phyloP scores from a whole-genome alignment of 768 basidiomycete genomes.

The Pulveroboletus sp. region DNA sequence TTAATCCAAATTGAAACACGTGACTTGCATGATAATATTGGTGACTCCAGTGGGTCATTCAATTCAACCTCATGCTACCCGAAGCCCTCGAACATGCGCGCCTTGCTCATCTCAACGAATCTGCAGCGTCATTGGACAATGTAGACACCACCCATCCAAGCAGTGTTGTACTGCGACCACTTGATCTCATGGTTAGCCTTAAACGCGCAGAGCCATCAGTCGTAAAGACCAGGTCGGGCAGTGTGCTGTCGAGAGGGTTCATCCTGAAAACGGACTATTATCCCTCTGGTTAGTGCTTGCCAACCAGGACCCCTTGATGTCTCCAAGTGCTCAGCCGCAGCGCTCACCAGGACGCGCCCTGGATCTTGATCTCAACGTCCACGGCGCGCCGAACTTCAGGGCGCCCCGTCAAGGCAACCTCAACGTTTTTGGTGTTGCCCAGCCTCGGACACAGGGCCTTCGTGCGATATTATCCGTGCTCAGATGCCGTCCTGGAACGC shows the following conservation, averaged over 20 bases:
- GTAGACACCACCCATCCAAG: constrained; percentile 6
- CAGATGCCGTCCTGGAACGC: constrained; percentile 63
- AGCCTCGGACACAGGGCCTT: constrained; percentile 90
- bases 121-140: neutral
- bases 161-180: constrained; percentile 25
- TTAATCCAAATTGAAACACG: neutral
- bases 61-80: too few species aligned
- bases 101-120: constrained; percentile 5
- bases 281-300: constrained; percentile 56
- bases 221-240: constrained; percentile 80
- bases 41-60: too few species aligned
- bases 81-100: neutral
- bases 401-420: constrained; percentile 74
- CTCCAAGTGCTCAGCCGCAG: constrained; percentile 5
- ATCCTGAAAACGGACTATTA: constrained; percentile 94
- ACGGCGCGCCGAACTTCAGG: constrained; percentile 95
- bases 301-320: neutral
- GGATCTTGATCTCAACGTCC: constrained; percentile 86
- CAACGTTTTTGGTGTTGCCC: constrained; percentile 94
- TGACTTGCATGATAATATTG: constrained; percentile 10
- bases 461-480: constrained; percentile 87
- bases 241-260: constrained; percentile 83
- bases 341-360: constrained; percentile 67
- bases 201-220: constrained; percentile 68
- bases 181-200: constrained; percentile 63